These are phyloP conservation scores for Wallacemonas rigidus DNA, from an alignment of 208 protist species.

Conservation along the genomic window DNA sequence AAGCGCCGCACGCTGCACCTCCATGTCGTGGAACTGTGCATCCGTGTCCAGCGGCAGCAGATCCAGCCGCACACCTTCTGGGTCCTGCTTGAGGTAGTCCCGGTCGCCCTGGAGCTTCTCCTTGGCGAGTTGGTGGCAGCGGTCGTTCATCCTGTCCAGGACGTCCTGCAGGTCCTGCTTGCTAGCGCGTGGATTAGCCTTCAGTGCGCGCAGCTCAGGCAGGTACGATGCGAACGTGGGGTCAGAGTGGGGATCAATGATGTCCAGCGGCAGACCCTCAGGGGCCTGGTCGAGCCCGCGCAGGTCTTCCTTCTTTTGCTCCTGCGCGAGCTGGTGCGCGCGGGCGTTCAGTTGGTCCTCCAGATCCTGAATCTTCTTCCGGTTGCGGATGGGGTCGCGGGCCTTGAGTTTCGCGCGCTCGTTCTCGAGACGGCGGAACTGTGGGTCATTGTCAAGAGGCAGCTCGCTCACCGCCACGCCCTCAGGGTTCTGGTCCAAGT, in stretches of 20 bases:
- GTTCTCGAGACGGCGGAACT: slow-evolving; percentile 69
- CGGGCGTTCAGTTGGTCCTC: slow-evolving; percentile 71
- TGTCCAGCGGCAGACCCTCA: slow-evolving; percentile 55
- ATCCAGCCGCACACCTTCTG: slow-evolving; percentile 63
- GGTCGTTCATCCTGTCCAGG: slow-evolving; percentile 61
- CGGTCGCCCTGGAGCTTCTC: slow-evolving; percentile 58
- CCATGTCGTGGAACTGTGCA: slow-evolving; percentile 51
- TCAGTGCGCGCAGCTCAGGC: slow-evolving; percentile 50
- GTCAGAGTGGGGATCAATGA: slow-evolving; percentile 62
- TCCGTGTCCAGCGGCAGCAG: slow-evolving; percentile 51
- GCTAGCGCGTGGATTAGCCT: slow-evolving; percentile 42
- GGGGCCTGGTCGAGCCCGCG: slow-evolving; percentile 55
- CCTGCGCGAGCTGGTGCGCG: slow-evolving; percentile 59
- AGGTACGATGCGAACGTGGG: slow-evolving; percentile 45
- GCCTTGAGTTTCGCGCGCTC: slow-evolving; percentile 72
- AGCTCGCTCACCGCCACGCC: slow-evolving; percentile 61
- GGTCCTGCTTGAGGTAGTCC: slow-evolving; percentile 51
- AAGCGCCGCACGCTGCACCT: slow-evolving; percentile 61
- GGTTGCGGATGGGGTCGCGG: slow-evolving; percentile 49
- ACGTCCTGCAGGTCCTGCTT: slow-evolving; percentile 39
- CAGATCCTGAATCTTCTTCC: slow-evolving; percentile 57
- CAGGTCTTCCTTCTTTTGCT: slow-evolving; percentile 73
- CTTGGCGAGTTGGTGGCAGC: slow-evolving; percentile 62
- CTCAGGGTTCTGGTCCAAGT: slow-evolving; percentile 61
- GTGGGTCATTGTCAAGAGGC: slow-evolving; percentile 57